These are phyloP conservation scores for Aspergillus floridensis DNA, from an alignment of 2,329 filamentous ascomycete genomes.

Conservation along the genomic window DNA sequence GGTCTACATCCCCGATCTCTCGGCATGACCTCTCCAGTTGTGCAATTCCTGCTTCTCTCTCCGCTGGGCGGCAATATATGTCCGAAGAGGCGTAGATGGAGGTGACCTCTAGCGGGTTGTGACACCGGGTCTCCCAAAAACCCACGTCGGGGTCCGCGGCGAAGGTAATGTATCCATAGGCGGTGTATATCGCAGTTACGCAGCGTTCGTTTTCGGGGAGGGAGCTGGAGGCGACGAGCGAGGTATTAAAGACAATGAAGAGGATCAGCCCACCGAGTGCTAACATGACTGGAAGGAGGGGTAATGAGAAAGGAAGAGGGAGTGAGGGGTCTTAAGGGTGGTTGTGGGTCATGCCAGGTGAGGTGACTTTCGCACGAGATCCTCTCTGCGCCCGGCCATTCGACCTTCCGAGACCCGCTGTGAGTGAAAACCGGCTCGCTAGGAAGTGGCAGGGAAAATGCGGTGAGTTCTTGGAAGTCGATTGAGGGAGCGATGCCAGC, in stretches of 20 bases:
- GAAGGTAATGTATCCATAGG: constrained; percentile 34
- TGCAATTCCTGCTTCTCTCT: constrained; percentile 23
- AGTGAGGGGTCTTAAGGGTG: background rate
- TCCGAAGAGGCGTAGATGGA: constrained; percentile 39
- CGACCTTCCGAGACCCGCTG: background rate
- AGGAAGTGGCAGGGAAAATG: background rate
- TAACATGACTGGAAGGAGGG: constrained; percentile 17
- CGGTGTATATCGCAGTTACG: constrained; percentile 32
- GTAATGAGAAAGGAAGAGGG: background rate
- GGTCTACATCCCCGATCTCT: constrained; percentile 24
- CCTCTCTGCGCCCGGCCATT: background rate
- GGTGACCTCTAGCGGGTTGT: constrained; percentile 30
- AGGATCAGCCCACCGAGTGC: constrained; percentile 18
- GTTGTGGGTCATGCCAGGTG: constrained; percentile 4
- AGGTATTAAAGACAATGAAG: constrained; percentile 7
- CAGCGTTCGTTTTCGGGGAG: constrained; percentile 29
- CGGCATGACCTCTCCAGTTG: constrained; percentile 23
- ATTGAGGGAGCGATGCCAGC: background rate
- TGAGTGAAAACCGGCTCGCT: background rate
- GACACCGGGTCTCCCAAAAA: constrained; percentile 29
- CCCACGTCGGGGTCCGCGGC: constrained; percentile 19
- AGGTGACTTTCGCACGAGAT: background rate
- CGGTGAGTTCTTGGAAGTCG: background rate
- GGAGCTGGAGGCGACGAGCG: constrained; percentile 8
- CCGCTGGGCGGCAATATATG: constrained; percentile 29